These are phyloP conservation scores for Fusarium circinatum DNA, from an alignment of 2,329 filamentous ascomycete species.

Conservation along the genomic window DNA sequence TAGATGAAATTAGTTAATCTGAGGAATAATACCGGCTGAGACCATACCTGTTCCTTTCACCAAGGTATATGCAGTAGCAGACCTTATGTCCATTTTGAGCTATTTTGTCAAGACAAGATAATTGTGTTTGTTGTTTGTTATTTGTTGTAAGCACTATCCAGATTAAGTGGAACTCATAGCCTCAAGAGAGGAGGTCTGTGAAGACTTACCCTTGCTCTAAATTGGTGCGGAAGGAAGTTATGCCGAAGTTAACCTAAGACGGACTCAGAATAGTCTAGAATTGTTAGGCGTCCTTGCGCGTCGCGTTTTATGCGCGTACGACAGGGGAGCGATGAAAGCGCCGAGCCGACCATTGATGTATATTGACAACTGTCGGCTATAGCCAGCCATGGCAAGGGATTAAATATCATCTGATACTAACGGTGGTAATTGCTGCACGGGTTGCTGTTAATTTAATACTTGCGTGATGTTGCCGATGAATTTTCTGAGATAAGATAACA, in stretches of 20 bases:
- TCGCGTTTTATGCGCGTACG: not conserved
- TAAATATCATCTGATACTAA: not conserved
- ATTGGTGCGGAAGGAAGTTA: not conserved
- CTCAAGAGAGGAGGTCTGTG: not conserved
- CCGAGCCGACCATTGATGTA: not conserved
- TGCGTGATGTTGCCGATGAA: too few species aligned
- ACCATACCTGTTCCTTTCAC: not conserved
- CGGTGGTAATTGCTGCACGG: too few species aligned
- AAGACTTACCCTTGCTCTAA: not conserved
- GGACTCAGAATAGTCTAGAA: not conserved
- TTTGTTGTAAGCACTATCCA: not conserved
- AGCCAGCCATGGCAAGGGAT: rapidly evolving
- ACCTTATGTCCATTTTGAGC: not conserved
- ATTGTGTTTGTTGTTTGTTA: not conserved
- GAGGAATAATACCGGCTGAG: rapidly evolving
- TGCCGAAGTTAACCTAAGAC: not conserved
- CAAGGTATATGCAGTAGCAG: not conserved
- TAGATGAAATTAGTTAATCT: not conserved
- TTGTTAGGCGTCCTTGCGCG: rapidly evolving
- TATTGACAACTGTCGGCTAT: too few species aligned
- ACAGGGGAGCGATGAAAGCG: not conserved
- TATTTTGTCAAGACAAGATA: not conserved
- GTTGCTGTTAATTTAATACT: rapidly evolving
- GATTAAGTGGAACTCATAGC: not conserved
- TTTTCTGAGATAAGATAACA: not conserved